Conservation (phyloP, 2,329 filamentous ascomycete species). For the Exophiala mesophila region DNA sequence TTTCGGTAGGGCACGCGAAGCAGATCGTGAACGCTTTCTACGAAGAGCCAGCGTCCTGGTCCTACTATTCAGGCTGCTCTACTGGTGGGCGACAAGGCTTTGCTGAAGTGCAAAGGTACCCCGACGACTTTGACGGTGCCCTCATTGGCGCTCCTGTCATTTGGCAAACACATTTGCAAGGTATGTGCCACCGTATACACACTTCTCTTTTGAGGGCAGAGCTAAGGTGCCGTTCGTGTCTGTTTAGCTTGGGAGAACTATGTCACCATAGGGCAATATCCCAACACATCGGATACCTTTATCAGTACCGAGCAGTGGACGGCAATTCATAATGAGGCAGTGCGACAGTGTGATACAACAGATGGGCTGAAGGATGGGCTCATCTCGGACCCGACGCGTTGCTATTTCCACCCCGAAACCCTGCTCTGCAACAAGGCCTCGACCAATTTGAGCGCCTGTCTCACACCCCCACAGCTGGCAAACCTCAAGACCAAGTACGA, state of each 20-base stretch:
- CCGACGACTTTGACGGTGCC: slow-evolving; percentile 25
- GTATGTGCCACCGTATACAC: not conserved
- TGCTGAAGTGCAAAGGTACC: slow-evolving; percentile 11
- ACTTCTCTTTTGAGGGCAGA: too few species aligned
- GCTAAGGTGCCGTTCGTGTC: too few species aligned
- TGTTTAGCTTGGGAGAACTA: too few species aligned
- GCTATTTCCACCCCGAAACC: slow-evolving; percentile 2
- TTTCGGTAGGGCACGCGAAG: slow-evolving; percentile 44
- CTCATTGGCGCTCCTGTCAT: slow-evolving; percentile 18
- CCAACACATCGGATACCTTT: not conserved
- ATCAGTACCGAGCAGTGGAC: not conserved
- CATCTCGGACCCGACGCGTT: slow-evolving; percentile 13
- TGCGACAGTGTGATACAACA: slow-evolving; percentile 20
- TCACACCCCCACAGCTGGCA: slow-evolving; percentile 2
- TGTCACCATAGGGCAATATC: too few species aligned
- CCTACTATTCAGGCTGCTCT: slow-evolving; percentile 47
- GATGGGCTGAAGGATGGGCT: slow-evolving; percentile 25
- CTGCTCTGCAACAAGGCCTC: slow-evolving; percentile 1
- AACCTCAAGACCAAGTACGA: slow-evolving; percentile 1
- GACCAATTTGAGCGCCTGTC: slow-evolving; percentile 1
- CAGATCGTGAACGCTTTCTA: slow-evolving; percentile 39
- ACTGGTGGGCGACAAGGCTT: slow-evolving; percentile 35
- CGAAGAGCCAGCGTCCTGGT: slow-evolving; percentile 36
- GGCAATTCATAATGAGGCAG: slow-evolving; percentile 12
- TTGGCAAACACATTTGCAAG: not conserved